Conservation (phyloP, 2,329 filamentous ascomycete species). For the Daldinia sp. region DNA sequence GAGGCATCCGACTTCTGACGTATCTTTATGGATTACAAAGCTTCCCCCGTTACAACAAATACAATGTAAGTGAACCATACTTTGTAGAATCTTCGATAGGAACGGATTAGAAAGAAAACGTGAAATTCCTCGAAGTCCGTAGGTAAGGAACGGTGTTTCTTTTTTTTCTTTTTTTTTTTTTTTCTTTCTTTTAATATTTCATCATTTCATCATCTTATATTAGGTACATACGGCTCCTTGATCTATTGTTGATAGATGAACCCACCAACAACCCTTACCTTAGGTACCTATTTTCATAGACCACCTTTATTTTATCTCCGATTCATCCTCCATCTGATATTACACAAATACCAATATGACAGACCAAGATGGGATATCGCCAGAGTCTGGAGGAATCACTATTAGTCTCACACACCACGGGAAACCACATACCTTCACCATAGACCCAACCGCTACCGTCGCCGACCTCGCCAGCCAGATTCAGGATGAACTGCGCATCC, state of each 20-base stretch:
- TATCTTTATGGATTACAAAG: conserved; percentile 56
- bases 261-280: neutral
- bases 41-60: conserved; percentile 46
- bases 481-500: conserved; percentile 68
- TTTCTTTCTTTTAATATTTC: neutral
- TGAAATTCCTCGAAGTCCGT: conserved; percentile 1
- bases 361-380: conserved; percentile 28
- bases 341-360: conserved; percentile 33
- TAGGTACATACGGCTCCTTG: neutral
- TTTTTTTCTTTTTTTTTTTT: conserved; percentile 1
- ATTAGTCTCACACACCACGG: conserved; percentile 63
- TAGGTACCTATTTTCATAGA: neutral
- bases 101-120: neutral
- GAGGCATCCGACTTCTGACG: conserved; percentile 39
- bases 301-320: conserved; percentile 5
- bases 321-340: neutral
- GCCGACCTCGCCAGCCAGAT: conserved; percentile 72
- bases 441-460: conserved; percentile 62
- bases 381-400: conserved; percentile 51
- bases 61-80: conserved; percentile 28
- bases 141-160: conserved; percentile 18
- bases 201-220: neutral
- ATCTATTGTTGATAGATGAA: neutral
- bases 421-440: conserved; percentile 58
- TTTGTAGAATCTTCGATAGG: conserved; percentile 46